These are phyloP conservation scores for Cladophialophora carrionii DNA, from an alignment of 2,329 filamentous ascomycete genomes.

Conservation along the genomic window DNA sequence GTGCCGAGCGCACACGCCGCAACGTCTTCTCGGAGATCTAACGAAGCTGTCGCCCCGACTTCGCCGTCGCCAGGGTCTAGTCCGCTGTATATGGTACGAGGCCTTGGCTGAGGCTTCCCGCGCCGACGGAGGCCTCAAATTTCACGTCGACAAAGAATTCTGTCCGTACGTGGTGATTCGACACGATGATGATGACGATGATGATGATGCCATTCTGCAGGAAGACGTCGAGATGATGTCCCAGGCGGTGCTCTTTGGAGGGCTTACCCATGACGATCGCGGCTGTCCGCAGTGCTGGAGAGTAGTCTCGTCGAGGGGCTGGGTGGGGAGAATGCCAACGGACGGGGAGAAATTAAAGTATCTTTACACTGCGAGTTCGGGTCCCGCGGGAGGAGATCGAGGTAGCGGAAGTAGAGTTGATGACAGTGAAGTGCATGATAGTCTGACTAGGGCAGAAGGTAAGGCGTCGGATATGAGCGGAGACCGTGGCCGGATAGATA, in stretches of 20 bases:
- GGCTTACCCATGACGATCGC: conserved; percentile 3
- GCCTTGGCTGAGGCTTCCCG: neutral
- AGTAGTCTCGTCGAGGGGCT: neutral
- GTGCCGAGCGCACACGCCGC: conserved; percentile 1
- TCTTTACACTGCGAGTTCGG: neutral
- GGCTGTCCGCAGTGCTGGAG: conserved; percentile 20
- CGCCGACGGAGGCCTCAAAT: neutral
- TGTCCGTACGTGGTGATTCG: conserved; percentile 23
- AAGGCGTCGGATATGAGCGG: neutral
- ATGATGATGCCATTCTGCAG: neutral
- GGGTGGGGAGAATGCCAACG: neutral
- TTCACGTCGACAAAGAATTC: neutral
- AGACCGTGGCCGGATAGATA: neutral
- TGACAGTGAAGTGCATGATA: neutral
- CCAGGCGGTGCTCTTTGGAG: conserved; percentile 10
- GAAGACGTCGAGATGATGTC: neutral
- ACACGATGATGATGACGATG: neutral
- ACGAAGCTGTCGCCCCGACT: neutral
- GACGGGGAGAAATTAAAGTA: conserved; percentile 1
- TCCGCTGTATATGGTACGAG: conserved; percentile 20
- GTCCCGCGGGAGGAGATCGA: neutral
- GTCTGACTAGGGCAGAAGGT: neutral
- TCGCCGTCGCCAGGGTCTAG: neutral
- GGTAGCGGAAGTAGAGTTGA: neutral
- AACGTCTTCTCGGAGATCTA: neutral